These are phyloP conservation scores for Penicillium chermesinum DNA, from an alignment of 495 filamentous ascomycete genomes.

Conservation along the genomic window DNA sequence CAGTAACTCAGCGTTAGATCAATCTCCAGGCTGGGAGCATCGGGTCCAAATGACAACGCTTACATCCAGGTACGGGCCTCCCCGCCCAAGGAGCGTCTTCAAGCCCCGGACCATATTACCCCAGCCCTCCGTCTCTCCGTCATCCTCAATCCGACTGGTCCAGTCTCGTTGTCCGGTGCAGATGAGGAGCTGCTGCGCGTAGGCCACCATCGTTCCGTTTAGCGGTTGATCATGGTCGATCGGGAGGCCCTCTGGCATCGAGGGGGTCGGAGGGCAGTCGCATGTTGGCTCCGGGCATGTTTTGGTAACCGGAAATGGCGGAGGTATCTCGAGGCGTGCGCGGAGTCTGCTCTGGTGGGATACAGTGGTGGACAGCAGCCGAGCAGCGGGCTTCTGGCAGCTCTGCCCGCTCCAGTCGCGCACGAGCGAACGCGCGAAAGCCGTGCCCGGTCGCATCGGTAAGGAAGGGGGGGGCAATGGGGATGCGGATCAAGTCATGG, in stretches of 20 bases:
- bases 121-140: constrained; percentile 36
- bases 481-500: neutral
- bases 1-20: neutral
- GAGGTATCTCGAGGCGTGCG: constrained; percentile 35
- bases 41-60: too few relatives aligned
- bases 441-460: constrained; percentile 6
- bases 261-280: constrained; percentile 59
- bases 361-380: constrained; percentile 25
- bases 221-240: constrained; percentile 69
- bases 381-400: constrained; percentile 5
- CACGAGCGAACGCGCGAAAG: constrained; percentile 11
- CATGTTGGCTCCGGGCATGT: constrained; percentile 69
- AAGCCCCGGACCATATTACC: constrained; percentile 65
- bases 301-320: constrained; percentile 45
- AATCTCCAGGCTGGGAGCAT: constrained; percentile 13
- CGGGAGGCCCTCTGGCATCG: constrained; percentile 60
- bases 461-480: neutral
- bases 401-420: constrained; percentile 16
- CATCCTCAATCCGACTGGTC: constrained; percentile 65
- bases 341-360: constrained; percentile 18
- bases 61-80: constrained; percentile 67
- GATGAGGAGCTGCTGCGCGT: constrained; percentile 76
- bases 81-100: constrained; percentile 60
- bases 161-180: constrained; percentile 78
- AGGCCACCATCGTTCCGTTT: constrained; percentile 70